These are phyloP conservation scores for Yamadazyma tumulicola DNA, from an alignment of 805 yeast species.

Conservation along the genomic window DNA sequence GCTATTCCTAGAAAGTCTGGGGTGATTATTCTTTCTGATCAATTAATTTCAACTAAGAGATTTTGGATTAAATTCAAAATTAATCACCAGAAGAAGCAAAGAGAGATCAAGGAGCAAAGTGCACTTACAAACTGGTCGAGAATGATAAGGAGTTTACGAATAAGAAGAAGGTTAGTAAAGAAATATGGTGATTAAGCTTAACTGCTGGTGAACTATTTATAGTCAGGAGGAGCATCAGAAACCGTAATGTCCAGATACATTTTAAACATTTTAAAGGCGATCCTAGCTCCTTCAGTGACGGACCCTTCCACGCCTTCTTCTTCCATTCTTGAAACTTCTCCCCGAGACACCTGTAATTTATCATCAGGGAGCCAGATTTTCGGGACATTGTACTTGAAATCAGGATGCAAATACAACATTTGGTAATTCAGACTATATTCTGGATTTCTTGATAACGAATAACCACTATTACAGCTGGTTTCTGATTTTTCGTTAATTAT, in stretches of 20 bases:
- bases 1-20: conserved; percentile 29
- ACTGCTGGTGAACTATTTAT: conserved; percentile 16
- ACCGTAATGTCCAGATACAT: conserved; percentile 16
- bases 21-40: conserved; percentile 19
- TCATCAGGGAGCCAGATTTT: conserved; percentile 40
- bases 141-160: conserved; percentile 14
- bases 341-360: conserved; percentile 16
- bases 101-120: conserved; percentile 1
- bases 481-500: conserved; percentile 2
- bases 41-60: conserved; percentile 16
- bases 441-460: conserved; percentile 1
- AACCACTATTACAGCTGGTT: neutral
- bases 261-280: conserved; percentile 13
- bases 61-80: conserved; percentile 25
- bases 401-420: conserved; percentile 34
- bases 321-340: conserved; percentile 5
- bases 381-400: conserved; percentile 34
- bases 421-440: conserved; percentile 17
- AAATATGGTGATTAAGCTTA: neutral
- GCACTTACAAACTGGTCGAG: conserved; percentile 14
- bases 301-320: conserved; percentile 18
- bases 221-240: conserved; percentile 32
- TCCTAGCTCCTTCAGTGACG: conserved; percentile 22
- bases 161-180: conserved; percentile 11
- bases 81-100: conserved; percentile 5